These are phyloP conservation scores for Cordyceps cateniannulata DNA, from an alignment of 2,329 filamentous ascomycete genomes.

Conservation along the genomic window DNA sequence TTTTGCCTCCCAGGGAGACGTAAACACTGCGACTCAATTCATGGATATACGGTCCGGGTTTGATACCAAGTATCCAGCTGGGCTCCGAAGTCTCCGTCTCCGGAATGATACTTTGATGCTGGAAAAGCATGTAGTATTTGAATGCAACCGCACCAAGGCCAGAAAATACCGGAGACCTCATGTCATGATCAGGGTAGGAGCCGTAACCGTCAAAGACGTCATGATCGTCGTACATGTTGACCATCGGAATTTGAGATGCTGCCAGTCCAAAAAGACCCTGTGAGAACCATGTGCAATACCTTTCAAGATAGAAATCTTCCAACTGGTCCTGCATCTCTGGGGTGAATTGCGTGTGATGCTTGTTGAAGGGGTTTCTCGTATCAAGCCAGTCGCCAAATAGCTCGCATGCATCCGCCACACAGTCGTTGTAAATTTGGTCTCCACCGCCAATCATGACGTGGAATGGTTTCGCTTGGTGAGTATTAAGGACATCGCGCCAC, in stretches of 20 bases:
- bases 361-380: conserved; percentile 72
- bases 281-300: conserved; percentile 93
- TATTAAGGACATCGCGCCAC: conserved; percentile 94
- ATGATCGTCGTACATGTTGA: conserved; percentile 97
- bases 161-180: conserved; percentile 82
- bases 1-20: conserved; percentile 70
- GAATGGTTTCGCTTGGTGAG: conserved; percentile 84
- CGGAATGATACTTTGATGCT: conserved; percentile 80
- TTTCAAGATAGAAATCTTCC: conserved; percentile 79
- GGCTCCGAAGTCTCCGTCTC: conserved; percentile 81
- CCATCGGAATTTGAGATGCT: conserved; percentile 91
- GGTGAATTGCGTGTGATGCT: conserved; percentile 72
- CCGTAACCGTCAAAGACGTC: conserved; percentile 89
- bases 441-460: conserved; percentile 98
- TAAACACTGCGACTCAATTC: conserved; percentile 82
- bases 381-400: conserved; percentile 80
- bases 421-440: conserved; percentile 95
- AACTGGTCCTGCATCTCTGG: conserved; percentile 80
- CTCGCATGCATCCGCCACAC: conserved; percentile 65
- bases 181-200: conserved; percentile 86
- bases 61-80: conserved; percentile 78
- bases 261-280: conserved; percentile 92
- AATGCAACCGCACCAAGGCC: conserved; percentile 87
- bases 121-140: conserved; percentile 99
- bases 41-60: conserved; percentile 83